A percentile compares a stretch with the other conserved stretches of the same genome.
Conservation (phyloP, 192 early-diverging fungal species). For the Coemansia sp. region DNA sequence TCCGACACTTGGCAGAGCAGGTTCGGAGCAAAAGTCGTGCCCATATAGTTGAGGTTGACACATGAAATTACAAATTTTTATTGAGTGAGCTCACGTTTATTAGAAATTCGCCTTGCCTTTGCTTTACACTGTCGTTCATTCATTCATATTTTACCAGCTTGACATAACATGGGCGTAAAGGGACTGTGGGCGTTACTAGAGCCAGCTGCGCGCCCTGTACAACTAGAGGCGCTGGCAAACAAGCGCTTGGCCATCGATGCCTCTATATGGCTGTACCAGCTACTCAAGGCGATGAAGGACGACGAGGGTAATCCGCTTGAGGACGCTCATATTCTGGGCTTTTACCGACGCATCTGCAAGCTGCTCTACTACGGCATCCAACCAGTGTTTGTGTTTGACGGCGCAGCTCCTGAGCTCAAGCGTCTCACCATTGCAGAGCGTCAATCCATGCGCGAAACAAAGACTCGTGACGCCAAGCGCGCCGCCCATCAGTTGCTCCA, state of each 20-base stretch:
- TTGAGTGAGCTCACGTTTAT: not conserved
- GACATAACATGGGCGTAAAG: constrained; percentile 83
- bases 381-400: constrained; percentile 98
- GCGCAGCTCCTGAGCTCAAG: constrained; percentile 84
- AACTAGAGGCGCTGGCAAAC: constrained; percentile 74
- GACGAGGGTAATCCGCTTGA: constrained; percentile 75
- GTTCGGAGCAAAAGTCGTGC: constrained; percentile 11
- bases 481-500: constrained; percentile 83
- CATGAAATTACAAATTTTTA: not conserved
- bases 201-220: constrained; percentile 70
- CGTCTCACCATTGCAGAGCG: constrained; percentile 51
- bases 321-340: constrained; percentile 88
- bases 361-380: constrained; percentile 83
- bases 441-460: constrained; percentile 21
- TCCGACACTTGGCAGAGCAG: constrained; percentile 46
- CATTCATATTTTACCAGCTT: no score
- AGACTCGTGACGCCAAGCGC: constrained; percentile 57
- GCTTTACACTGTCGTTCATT: no score
- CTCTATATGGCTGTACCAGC: constrained; percentile 97
- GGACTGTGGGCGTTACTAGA: constrained; percentile 86
- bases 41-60: no score
- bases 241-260: constrained; percentile 88
- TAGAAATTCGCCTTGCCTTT: not conserved
- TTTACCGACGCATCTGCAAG: constrained; percentile 92
- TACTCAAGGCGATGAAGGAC: constrained; percentile 91